phyloP scores from a whole-genome alignment of 768 basidiomycete species.

The Russula ochroleuca region DNA sequence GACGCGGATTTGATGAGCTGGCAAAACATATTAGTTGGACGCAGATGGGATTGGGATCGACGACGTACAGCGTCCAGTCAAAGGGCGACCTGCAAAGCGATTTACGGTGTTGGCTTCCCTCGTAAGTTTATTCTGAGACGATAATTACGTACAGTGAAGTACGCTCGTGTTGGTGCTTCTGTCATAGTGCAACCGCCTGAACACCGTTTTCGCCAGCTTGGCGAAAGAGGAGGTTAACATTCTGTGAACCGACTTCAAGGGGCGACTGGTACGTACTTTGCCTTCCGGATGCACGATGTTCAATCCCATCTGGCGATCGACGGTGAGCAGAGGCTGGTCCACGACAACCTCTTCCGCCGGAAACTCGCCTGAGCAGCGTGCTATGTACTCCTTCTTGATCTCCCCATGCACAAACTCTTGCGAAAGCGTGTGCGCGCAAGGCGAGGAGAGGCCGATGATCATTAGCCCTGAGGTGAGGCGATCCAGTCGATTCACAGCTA shows the following conservation, averaged over 20 bases:
- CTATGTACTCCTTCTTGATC: constrained; percentile 90
- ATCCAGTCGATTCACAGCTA: constrained; percentile 93
- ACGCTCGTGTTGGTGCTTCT: constrained; percentile 76
- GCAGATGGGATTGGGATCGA: neutral
- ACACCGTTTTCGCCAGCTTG: constrained; percentile 84
- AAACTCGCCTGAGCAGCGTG: constrained; percentile 80
- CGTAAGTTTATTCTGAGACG: neutral
- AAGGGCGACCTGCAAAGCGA: constrained; percentile 59
- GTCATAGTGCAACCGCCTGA: constrained; percentile 80
- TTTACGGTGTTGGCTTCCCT: constrained; percentile 7
- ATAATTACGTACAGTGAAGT: constrained; percentile 59
- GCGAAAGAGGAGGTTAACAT: neutral
- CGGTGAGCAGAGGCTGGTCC: constrained; percentile 81
- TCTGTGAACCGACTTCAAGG: neutral
- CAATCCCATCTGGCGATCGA: constrained; percentile 95
- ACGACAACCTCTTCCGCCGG: constrained; percentile 80
- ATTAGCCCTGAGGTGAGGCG: constrained; percentile 92
- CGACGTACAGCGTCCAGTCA: constrained; percentile 86
- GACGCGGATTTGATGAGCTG: constrained; percentile 96
- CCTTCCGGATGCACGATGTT: constrained; percentile 96
- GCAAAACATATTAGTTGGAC: neutral
- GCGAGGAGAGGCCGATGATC: constrained; percentile 77
- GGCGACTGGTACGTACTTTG: constrained; percentile 51
- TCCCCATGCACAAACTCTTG: constrained; percentile 77
- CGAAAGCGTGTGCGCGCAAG: constrained; percentile 65